These are phyloP conservation scores for Hymenoscyphus occultus DNA, from an alignment of 2,329 filamentous ascomycete genomes.

Conservation along the genomic window DNA sequence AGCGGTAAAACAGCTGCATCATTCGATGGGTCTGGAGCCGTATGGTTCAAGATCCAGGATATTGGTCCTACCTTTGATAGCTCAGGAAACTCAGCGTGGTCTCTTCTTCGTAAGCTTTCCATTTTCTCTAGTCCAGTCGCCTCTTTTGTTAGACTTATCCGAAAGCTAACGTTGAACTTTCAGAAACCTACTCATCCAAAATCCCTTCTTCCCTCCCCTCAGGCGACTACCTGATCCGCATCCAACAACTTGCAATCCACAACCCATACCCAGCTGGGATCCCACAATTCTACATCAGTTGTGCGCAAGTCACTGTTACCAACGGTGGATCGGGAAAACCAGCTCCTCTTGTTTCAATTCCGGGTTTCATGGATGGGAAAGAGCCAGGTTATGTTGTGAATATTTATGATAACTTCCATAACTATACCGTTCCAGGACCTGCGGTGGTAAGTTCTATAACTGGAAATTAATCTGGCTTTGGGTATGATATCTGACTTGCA, in stretches of 20 bases:
- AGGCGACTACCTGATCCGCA: slow-evolving; percentile 34
- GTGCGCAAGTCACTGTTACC: slow-evolving; percentile 33
- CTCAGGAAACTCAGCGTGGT: slow-evolving; percentile 27
- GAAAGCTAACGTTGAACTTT: not conserved
- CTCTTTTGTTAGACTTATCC: not conserved
- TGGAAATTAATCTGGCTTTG: no score
- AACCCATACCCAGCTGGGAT: slow-evolving; percentile 32
- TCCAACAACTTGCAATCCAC: slow-evolving; percentile 34
- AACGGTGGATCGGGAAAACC: slow-evolving; percentile 30
- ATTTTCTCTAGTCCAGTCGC: not conserved
- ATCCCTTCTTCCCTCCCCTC: slow-evolving; percentile 30
- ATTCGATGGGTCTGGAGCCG: slow-evolving; percentile 38
- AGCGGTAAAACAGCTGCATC: slow-evolving; percentile 29
- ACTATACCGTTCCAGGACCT: slow-evolving; percentile 33
- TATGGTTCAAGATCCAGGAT: slow-evolving; percentile 41
- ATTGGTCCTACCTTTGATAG: slow-evolving; percentile 34
- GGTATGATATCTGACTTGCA: not conserved
- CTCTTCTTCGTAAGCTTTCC: slow-evolving; percentile 26
- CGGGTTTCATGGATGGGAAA: slow-evolving; percentile 27
- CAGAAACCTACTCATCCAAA: slow-evolving; percentile 33
- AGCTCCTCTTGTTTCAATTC: slow-evolving; percentile 31
- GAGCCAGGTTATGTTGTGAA: slow-evolving; percentile 29
- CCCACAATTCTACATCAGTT: slow-evolving; percentile 35
- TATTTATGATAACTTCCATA: slow-evolving; percentile 33
- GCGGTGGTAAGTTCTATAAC: slow-evolving; percentile 19